Conservation (phyloP, 2,329 filamentous ascomycete species). For the Biscogniauxia mediterranea region DNA sequence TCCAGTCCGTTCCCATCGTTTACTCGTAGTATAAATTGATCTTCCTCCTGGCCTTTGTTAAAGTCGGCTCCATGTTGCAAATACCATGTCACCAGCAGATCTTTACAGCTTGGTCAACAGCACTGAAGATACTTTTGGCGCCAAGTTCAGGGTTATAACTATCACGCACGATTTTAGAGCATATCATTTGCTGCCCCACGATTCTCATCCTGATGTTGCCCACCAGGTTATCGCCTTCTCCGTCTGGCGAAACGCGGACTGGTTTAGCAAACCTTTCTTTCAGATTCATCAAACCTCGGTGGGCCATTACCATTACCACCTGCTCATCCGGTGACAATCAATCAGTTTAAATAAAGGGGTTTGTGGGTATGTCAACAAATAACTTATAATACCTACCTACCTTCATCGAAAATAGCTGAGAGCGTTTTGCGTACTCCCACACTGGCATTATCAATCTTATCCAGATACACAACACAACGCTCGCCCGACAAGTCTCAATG, state of each 20-base stretch:
- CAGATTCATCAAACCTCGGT: conserved; percentile 41
- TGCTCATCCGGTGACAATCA: conserved; percentile 21
- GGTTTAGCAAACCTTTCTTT: conserved; percentile 22
- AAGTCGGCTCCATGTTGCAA: conserved; percentile 32
- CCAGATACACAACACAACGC: too few relatives aligned
- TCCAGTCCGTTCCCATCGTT: conserved; percentile 11
- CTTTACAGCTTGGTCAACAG: conserved; percentile 18
- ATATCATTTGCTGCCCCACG: conserved; percentile 31
- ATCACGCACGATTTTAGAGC: conserved; percentile 28
- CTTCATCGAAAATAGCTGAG: too few relatives aligned
- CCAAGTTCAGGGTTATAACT: conserved; percentile 35
- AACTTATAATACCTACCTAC: too few relatives aligned
- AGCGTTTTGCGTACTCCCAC: too few relatives aligned
- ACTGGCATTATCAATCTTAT: too few relatives aligned
- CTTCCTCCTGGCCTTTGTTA: conserved; percentile 20
- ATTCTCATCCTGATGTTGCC: conserved; percentile 35
- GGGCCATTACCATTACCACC: conserved; percentile 41
- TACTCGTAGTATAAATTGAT: conserved; percentile 21
- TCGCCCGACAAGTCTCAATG: too few relatives aligned
- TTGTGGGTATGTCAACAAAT: too few relatives aligned
- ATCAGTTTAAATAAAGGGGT: too few relatives aligned
- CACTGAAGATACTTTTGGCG: conserved; percentile 32
- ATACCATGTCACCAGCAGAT: conserved; percentile 28
- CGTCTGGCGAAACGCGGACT: conserved; percentile 28
- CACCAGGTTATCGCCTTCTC: conserved; percentile 29